phyloP scores from a whole-genome alignment of 176 grass and related monocot genomes.

The Lolium perenne region DNA sequence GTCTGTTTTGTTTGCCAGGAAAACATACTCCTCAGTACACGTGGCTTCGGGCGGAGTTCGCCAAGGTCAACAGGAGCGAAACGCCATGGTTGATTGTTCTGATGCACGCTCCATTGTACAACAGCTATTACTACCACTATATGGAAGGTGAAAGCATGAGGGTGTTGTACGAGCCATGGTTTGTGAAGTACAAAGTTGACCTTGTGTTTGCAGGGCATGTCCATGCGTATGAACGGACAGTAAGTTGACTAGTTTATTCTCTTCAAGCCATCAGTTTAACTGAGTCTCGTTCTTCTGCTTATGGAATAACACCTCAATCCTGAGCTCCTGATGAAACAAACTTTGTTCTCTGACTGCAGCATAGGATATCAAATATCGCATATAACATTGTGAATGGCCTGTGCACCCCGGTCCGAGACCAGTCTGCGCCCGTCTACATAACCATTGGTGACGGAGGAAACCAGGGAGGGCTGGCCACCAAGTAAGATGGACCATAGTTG shows the following conservation, averaged over 20 bases:
- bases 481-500: constrained; percentile 45
- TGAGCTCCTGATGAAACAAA: background rate
- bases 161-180: constrained; percentile 87
- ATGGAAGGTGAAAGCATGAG: constrained; percentile 98
- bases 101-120: constrained; percentile 96
- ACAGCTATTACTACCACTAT: constrained; percentile 94
- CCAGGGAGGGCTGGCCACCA: constrained; percentile 75
- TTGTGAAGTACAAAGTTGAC: constrained; percentile 91
- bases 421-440: constrained; percentile 79
- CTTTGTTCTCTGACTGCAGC: constrained; percentile 48
- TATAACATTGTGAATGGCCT: constrained; percentile 78
- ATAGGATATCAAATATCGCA: constrained; percentile 77
- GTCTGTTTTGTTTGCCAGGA: constrained; percentile 47
- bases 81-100: constrained; percentile 94
- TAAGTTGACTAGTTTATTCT: constrained; percentile 20
- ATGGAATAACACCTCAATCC: background rate
- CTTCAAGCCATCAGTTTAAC: background rate
- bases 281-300: background rate
- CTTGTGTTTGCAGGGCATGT: constrained; percentile 86
- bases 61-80: constrained; percentile 83
- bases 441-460: constrained; percentile 92
- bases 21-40: constrained; percentile 84
- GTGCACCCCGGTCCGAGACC: constrained; percentile 65
- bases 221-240: constrained; percentile 94
- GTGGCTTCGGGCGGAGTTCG: constrained; percentile 82